Conservation (phyloP, 225 moss, liverwort and hornwort genomes). For the Asterella californica region DNA sequence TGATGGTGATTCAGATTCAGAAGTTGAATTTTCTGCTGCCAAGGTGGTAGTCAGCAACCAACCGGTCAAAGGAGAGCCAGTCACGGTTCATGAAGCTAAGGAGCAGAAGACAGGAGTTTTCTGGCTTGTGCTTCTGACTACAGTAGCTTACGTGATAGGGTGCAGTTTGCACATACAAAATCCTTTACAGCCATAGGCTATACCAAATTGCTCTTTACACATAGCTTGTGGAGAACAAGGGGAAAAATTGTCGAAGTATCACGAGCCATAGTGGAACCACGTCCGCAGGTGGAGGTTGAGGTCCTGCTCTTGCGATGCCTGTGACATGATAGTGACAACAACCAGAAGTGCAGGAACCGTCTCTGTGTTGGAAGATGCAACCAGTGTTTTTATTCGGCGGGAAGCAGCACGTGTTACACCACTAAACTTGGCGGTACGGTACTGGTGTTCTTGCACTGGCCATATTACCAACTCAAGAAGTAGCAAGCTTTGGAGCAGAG, state of each 20-base stretch:
- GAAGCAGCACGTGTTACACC: background rate
- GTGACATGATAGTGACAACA: background rate
- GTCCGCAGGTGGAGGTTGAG: background rate
- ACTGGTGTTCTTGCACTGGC: too few relatives aligned
- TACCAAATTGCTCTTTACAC: background rate
- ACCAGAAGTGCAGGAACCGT: background rate
- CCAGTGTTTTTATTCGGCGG: too few relatives aligned
- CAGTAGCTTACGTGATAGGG: conserved; percentile 77
- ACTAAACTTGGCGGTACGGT: background rate
- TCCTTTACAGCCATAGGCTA: conserved; percentile 61
- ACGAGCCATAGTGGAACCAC: background rate
- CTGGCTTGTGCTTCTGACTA: conserved; percentile 79
- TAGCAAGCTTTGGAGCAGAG: background rate
- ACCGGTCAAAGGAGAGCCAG: conserved; percentile 20
- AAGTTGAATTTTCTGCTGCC: conserved; percentile 33
- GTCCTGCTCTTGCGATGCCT: background rate
- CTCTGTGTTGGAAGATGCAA: background rate
- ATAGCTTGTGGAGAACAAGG: background rate
- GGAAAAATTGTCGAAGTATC: background rate
- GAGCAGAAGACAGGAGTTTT: conserved; percentile 60
- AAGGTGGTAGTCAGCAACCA: conserved; percentile 41
- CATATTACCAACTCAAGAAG: background rate
- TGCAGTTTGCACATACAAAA: conserved; percentile 83
- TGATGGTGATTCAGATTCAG: conserved; percentile 31
- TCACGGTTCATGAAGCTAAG: conserved; percentile 21